Conservation (phyloP, 257 asterid species). For the Lantana camara region DNA sequence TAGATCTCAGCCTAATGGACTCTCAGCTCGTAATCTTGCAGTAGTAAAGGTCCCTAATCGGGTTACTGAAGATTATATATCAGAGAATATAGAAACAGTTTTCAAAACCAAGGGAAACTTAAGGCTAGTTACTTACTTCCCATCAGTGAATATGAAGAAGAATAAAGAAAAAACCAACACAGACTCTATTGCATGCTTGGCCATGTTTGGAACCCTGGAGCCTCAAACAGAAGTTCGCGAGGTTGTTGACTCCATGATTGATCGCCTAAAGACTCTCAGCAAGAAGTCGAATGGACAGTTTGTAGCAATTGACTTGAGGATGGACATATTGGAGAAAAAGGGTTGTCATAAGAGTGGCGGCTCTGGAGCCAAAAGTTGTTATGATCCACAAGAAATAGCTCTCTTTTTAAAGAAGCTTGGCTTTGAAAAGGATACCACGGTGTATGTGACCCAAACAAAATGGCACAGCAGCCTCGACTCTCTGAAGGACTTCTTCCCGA, state of each 20-base stretch:
- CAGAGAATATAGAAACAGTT: conserved; percentile 66
- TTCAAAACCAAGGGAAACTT: conserved; percentile 78
- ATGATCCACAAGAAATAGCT: conserved; percentile 74
- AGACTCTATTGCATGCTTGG: conserved; percentile 79
- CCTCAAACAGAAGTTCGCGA: conserved; percentile 78
- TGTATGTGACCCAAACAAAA: conserved; percentile 78
- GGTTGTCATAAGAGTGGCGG: conserved; percentile 62
- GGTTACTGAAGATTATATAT: conserved; percentile 69
- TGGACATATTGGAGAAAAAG: conserved; percentile 84
- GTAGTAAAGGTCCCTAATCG: conserved; percentile 91
- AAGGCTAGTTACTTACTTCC: conserved; percentile 84
- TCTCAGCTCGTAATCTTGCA: conserved; percentile 65
- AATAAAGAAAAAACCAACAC: conserved; percentile 51
- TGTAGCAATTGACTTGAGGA: conserved; percentile 84
- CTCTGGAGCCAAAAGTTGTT: conserved; percentile 74
- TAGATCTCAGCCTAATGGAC: conserved; percentile 54
- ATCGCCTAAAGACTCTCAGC: conserved; percentile 75
- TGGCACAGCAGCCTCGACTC: conserved; percentile 85
- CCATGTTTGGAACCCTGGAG: conserved; percentile 86
- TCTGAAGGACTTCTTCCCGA: conserved; percentile 76
- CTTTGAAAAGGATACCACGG: conserved; percentile 67
- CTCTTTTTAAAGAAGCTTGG: conserved; percentile 72
- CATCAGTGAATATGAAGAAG: conserved; percentile 90
- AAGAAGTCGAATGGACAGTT: conserved; percentile 84
- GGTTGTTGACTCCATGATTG: conserved; percentile 84